Conservation (phyloP, 306 rosid species). For the Corylus avellana region DNA sequence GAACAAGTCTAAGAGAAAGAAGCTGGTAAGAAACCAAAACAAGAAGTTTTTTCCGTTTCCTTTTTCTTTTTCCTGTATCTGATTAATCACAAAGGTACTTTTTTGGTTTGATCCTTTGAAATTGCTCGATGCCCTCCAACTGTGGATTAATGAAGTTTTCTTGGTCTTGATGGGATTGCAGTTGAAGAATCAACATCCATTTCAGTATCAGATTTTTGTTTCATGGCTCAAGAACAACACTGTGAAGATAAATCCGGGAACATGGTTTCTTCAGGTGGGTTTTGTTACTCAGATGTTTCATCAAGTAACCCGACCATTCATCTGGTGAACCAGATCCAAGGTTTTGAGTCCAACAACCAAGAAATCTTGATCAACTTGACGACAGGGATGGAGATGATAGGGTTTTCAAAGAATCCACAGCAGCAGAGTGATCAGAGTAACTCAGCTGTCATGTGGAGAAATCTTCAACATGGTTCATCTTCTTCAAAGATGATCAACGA, state of each 20-base stretch:
- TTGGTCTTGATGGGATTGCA: constrained; percentile 8
- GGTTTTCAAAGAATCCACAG: constrained; percentile 55
- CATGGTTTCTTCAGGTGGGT: constrained; percentile 49
- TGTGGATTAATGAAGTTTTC: constrained; percentile 1
- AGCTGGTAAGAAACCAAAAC: constrained; percentile 21
- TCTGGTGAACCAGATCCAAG: constrained; percentile 66
- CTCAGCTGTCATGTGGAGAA: constrained; percentile 36
- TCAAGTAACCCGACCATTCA: constrained; percentile 46
- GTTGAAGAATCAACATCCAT: not conserved
- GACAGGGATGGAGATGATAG: constrained; percentile 76
- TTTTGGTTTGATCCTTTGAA: not conserved
- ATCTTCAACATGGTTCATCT: constrained; percentile 29
- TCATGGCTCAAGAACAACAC: constrained; percentile 55
- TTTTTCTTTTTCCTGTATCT: not conserved
- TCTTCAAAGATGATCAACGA: constrained; percentile 48
- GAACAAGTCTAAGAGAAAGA: constrained; percentile 41
- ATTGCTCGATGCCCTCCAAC: constrained; percentile 15
- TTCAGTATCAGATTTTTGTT: not conserved
- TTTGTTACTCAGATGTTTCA: constrained; percentile 56
- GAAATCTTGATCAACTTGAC: constrained; percentile 69
- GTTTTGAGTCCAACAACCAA: constrained; percentile 57
- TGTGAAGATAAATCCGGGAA: constrained; percentile 55
- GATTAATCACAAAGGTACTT: not conserved
- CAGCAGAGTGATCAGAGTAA: constrained; percentile 24
- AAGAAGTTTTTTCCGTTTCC: not conserved